Evolutionary conservation across 2,329 filamentous ascomycete genomes (phyloP).

Genomic region (Kalmusia sp.): DNA sequence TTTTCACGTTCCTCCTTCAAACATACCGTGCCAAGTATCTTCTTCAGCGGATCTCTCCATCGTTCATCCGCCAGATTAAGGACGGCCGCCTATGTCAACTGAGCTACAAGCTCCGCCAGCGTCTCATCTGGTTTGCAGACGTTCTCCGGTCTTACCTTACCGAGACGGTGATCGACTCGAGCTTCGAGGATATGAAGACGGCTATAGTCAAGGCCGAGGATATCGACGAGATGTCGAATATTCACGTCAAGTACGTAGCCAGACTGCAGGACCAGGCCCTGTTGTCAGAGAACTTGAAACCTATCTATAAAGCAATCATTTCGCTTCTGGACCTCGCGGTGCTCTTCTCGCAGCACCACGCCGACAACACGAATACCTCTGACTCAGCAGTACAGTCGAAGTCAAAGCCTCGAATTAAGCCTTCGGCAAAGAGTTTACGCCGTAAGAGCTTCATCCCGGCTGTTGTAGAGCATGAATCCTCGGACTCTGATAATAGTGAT

Average conservation of each 20-base stretch:
- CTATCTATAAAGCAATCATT: constrained; percentile 76
- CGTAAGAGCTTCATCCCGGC: constrained; percentile 25
- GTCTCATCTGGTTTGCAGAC: constrained; percentile 79
- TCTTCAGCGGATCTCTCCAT: constrained; percentile 62
- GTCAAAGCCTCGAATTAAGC: constrained; percentile 30
- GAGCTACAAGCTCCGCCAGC: constrained; percentile 67
- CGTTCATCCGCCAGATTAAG: constrained; percentile 11
- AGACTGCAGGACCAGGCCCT: constrained; percentile 73
- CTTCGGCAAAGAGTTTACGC: constrained; percentile 29
- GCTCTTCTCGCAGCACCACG: constrained; percentile 68
- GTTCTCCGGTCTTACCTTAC: constrained; percentile 78
- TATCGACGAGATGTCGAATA: constrained; percentile 79
- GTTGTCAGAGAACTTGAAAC: constrained; percentile 70
- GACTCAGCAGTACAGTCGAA: not conserved
- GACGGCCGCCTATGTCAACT: constrained; percentile 12
- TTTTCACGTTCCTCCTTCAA: constrained; percentile 81
- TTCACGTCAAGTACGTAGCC: constrained; percentile 70
- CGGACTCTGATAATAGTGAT: constrained; percentile 37
- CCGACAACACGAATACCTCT: constrained; percentile 18
- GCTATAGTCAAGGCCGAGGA: constrained; percentile 69
- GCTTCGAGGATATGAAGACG: constrained; percentile 62
- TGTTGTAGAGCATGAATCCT: constrained; percentile 27
- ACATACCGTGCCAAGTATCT: constrained; percentile 73
- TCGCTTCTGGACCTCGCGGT: constrained; percentile 78
- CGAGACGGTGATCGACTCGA: constrained; percentile 72